Evolutionary conservation across 352 stramenopile genomes (phyloP), one percentile per base, ranked within the genome.

Genomic region (Globisporangium okanoganense): DNA sequence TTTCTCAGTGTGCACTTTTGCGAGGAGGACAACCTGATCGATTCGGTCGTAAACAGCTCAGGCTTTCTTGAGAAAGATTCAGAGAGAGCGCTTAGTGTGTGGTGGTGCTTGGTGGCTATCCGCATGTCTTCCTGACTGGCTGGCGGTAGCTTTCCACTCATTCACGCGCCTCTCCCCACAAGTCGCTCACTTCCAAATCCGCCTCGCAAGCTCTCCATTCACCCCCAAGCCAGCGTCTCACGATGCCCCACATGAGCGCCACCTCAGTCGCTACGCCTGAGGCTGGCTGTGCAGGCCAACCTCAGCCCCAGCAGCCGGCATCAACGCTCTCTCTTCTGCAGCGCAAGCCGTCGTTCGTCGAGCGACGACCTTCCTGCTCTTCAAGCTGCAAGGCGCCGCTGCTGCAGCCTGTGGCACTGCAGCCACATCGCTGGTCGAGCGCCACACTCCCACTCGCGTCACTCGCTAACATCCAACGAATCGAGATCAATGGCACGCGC

Each of bases 401-500:
- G 6, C 29, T 65, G 14, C 49, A 60, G 13, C 50, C 50, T 12
- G 29, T 38, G 36, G 10, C 29, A 20, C n/a, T 65, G 9, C 7
- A 41, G 33, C 59, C 59, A 2, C 25, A 55, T 22, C 40, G 38
- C n/a, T 59, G 6, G 9, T 55, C 49, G n/a, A 45, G 36, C n/a
- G 25, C 38, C 5, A 38, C 24, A 18, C 18, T 44, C 8, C 40
- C 52, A 7, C 16, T 65, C 5, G 59, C 40, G 20, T 60, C 43
- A n/a, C 31, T 65, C n/a, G 22, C n/a, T 1, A 47, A 43, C 40
- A 48, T 65, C 22, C 50, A 54, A n/a, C 43, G 50, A 9, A 48
- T 65, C 38, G 50, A 59, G 52, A 65, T 65, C 50, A 65, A 58
- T 22, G 18, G 29, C 24, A 60, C 52, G 3, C 22, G 40, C 8